Conservation (phyloP, 2,329 filamentous ascomycete genomes). For the Penicillium sp. region DNA sequence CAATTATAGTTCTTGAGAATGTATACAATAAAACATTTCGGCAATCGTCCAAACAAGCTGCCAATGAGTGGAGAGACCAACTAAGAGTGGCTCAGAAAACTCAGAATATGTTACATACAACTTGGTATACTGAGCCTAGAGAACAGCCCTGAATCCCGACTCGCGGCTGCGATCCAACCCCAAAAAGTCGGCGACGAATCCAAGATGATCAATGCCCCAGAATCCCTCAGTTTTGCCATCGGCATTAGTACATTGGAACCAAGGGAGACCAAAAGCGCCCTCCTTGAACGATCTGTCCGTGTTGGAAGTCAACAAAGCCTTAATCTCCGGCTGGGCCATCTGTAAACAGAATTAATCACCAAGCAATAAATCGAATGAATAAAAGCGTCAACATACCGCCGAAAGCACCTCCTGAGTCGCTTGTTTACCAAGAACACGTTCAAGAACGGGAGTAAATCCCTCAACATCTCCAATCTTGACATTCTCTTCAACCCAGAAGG, state of each 20-base stretch:
- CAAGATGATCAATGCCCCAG: slow-evolving; percentile 66
- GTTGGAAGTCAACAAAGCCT: slow-evolving; percentile 51
- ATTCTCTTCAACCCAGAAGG: slow-evolving; percentile 57
- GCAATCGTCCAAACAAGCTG: background rate
- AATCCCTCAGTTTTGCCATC: too few species aligned
- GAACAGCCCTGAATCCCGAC: background rate
- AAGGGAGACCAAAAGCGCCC: slow-evolving; percentile 65
- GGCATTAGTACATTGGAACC: too few species aligned
- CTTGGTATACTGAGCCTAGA: background rate
- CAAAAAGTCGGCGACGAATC: slow-evolving; percentile 57
- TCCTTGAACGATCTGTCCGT: slow-evolving; percentile 56
- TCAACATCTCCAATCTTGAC: slow-evolving; percentile 50
- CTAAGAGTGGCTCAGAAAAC: too few species aligned
- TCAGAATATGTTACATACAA: background rate
- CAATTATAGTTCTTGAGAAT: background rate
- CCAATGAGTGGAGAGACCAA: background rate
- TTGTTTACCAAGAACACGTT: slow-evolving; percentile 50
- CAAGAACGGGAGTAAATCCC: slow-evolving; percentile 50
- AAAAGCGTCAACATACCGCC: slow-evolving; percentile 27
- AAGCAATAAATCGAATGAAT: background rate
- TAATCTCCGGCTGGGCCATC: slow-evolving; percentile 44
- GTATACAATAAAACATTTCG: background rate
- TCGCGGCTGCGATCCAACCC: slow-evolving; percentile 47
- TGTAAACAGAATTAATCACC: slow-evolving; percentile 10
- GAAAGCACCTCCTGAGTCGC: slow-evolving; percentile 47